Evolutionary conservation across 192 early-diverging fungal genomes (phyloP), one percentile per base, ranked within the genome.

Genomic region (Backusella macrospora): DNA sequence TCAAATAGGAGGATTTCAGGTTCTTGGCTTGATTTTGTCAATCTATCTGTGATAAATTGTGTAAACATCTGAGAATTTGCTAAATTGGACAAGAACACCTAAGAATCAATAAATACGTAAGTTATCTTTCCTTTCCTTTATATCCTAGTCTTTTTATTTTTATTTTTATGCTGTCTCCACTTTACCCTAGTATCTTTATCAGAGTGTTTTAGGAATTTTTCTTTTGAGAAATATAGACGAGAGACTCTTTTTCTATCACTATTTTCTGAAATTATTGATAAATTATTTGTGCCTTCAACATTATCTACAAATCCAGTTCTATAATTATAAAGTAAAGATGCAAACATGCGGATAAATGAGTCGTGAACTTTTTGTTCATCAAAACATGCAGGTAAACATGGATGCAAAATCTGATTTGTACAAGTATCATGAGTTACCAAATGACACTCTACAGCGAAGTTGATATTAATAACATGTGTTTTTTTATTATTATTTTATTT

Each of bases 1-100:
- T 95, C 93, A 83, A 95, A 95, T 74, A 92, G 89, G 7, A 92
- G 79, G 10, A 92, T 88, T 49, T 94, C 92, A 40, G 87, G 89
- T 65, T 95, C 90, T 6, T 79, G 77, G 45, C 81, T 76, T 14
- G 88, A 82, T 9, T 90, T 84, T 43, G 88, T 86, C 12, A 93
- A 70, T 14, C 93, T 83, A 55, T 94, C 92, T 29, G 88, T 81
- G 23, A 89, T 90, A 73, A 95, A 95, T 67, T 95, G 93, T 5
- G 87, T 84, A 83, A 93, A 95, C 65, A 90, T 85, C 77, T 94
- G 93, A 0, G 93, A 92, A 44, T 90, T 87, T 6, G 90, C 74
- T 23, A 95, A 84, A 15, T 76, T 75, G 2, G 87, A 84, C 73
- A 95, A 78, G 55, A 62, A 68, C 15, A 37, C 21, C 74, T 73